Base-by-base conservation (phyloP, 1,284 basidiomycete species). In the Leccinum pseudoinsigne region DNA sequence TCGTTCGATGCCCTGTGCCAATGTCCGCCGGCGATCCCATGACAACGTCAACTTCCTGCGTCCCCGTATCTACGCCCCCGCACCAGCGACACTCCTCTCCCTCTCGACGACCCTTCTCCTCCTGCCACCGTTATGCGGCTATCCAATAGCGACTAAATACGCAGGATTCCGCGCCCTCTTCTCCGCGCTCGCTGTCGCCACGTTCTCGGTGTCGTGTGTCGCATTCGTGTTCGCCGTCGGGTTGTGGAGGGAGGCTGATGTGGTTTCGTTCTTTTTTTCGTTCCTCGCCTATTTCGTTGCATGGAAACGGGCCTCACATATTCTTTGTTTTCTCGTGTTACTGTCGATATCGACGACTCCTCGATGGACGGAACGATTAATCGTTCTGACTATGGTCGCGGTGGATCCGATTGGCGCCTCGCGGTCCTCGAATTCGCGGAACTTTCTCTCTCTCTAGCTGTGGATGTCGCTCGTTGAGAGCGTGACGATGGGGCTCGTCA, bases 361-460 rank as follows among this genome's bases (percentile, higher is more conserved):
- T 40, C 38, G 26, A 26, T 26, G 38, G 7, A 16, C 38, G 36
- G 36, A 31, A 31, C 31, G 31, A 28, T n/a, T n/a, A 18, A 31
- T 31, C 3, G 14, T 40, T 16, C 38, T 8, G 38, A 40, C 93
- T 9, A 16, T 40, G 38, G 38, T 40, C 38, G 38, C 14, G 38
- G 38, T 16, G 38, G 38, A 40, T 40, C 7, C 38, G 7, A 40
- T 1, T 40, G 38, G 38, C 14, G 38, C 38, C 38, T 40, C 38
- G 14, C 38, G 38, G 38, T 40, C 38, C 38, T 40, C 14, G 38
- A 40, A 40, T 16, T 40, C 14, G 7, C 38, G 38, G 7, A 0
- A 16, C 38, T 0, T 40, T 8, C 1, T 10, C n/a, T 18, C 42
- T 45, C n/a, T 4, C 26, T n/a, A 55, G 62, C 16, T 65, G 12